Percentiles rank a stretch among this genome's conserved stretches.
These are phyloP conservation scores for Cladobotryum protrusum DNA, from an alignment of 2,329 filamentous ascomycete species.

Conservation along the genomic window DNA sequence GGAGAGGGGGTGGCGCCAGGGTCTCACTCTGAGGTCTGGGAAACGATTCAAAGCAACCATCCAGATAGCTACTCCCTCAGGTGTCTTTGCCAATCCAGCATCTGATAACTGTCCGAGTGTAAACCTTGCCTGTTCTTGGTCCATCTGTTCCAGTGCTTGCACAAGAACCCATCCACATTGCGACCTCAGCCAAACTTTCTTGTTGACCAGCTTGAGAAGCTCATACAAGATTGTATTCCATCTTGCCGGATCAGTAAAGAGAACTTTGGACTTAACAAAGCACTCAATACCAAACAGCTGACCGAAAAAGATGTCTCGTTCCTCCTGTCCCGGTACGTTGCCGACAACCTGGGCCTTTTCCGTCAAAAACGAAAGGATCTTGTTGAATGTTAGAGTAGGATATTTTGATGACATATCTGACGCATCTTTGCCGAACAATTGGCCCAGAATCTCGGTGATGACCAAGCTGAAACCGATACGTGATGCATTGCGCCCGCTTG, in stretches of 20 bases:
- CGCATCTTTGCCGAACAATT: slow-evolving; percentile 54
- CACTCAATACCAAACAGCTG: slow-evolving; percentile 82
- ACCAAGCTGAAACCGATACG: slow-evolving; percentile 86
- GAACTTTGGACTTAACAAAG: slow-evolving; percentile 70
- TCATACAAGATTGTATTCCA: slow-evolving; percentile 67
- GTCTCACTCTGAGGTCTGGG: slow-evolving; percentile 55
- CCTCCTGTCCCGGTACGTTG: slow-evolving; percentile 62
- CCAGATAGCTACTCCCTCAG: slow-evolving; percentile 88
- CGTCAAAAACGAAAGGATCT: slow-evolving; percentile 45
- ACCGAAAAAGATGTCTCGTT: slow-evolving; percentile 78
- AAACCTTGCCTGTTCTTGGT: slow-evolving; percentile 50
- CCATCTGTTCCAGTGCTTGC: slow-evolving; percentile 60
- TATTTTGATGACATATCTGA: slow-evolving; percentile 43
- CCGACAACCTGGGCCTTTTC: slow-evolving; percentile 50
- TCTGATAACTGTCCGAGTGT: slow-evolving; percentile 58
- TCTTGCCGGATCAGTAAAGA: slow-evolving; percentile 54
- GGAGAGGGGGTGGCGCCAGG: slow-evolving; percentile 75
- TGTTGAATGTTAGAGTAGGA: slow-evolving; percentile 48
- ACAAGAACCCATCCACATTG: slow-evolving; percentile 81
- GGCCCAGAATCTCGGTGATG: slow-evolving; percentile 70
- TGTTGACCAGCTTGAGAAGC: slow-evolving; percentile 66
- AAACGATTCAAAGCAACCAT: slow-evolving; percentile 61
- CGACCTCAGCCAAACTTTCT: slow-evolving; percentile 83
- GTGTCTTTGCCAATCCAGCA: slow-evolving; percentile 66
- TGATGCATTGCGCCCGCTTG: slow-evolving; percentile 83